These are phyloP conservation scores for Polygonum aviculare DNA, from an alignment of 148 eudicot genomes.

Conservation along the genomic window DNA sequence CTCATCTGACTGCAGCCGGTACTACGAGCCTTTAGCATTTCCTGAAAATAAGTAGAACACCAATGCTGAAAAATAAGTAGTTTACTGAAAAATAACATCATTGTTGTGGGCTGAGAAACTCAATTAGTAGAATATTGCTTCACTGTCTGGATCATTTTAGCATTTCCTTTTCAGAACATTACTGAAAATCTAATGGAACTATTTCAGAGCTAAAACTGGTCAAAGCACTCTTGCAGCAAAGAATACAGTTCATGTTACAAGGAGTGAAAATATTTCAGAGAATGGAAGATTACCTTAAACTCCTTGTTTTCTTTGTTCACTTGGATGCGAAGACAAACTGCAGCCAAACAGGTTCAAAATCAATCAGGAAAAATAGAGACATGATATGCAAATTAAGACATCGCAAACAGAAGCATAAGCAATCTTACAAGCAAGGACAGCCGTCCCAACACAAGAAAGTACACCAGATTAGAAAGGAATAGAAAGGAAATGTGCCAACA, in stretches of 20 bases:
- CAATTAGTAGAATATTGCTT: too few relatives aligned
- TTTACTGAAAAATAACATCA: too few relatives aligned
- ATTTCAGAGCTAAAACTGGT: not conserved
- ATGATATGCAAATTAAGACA: not conserved
- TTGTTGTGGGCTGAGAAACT: too few relatives aligned
- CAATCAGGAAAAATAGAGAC: not conserved
- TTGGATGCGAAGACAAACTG: constrained; percentile 67
- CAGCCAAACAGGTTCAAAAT: not conserved
- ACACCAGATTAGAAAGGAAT: constrained; percentile 68
- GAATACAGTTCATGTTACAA: not conserved
- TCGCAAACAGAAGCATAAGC: not conserved
- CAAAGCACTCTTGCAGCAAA: not conserved
- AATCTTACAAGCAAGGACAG: constrained; percentile 58
- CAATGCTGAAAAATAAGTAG: too few relatives aligned
- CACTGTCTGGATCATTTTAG: too few relatives aligned
- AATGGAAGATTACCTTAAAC: constrained; percentile 42
- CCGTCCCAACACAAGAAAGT: constrained; percentile 67
- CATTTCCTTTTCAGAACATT: too few relatives aligned
- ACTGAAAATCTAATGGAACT: too few relatives aligned
- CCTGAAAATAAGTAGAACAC: too few relatives aligned
- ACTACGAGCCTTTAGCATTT: too few relatives aligned
- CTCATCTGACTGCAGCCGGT: too few relatives aligned
- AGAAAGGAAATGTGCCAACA: constrained; percentile 70
- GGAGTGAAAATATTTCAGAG: not conserved
- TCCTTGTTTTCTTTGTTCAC: constrained; percentile 80